Evolutionary conservation across 225 moss, liverwort and hornwort species (phyloP).

Genomic region (Marchantia paleacea): DNA sequence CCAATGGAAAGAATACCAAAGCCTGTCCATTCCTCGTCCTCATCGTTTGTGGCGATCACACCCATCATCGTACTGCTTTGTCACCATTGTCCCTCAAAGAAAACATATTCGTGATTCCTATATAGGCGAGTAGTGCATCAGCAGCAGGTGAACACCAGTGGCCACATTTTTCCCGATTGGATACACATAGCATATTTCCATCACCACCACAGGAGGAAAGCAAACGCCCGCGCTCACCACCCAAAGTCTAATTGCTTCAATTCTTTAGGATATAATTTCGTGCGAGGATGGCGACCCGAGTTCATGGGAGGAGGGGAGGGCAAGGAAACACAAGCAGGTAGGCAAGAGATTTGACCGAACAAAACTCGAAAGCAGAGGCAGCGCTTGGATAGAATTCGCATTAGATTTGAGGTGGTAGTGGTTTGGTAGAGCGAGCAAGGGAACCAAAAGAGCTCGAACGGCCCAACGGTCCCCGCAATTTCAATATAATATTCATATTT

Average conservation of each 20-base stretch:
- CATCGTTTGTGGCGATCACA: too few relatives aligned
- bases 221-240: neutral
- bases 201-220: slow-evolving; percentile 1
- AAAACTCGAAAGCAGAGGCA: too few relatives aligned
- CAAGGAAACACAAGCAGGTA: too few relatives aligned
- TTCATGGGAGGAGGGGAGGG: too few relatives aligned
- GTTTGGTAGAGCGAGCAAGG: neutral
- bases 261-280: too few relatives aligned
- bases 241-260: neutral
- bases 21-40: too few relatives aligned
- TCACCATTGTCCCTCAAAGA: too few relatives aligned
- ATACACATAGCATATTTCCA: neutral
- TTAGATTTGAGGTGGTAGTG: neutral
- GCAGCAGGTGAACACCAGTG: neutral
- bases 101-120: neutral
- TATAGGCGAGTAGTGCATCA: neutral
- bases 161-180: neutral
- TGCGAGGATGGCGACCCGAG: too few relatives aligned
- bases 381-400: too few relatives aligned
- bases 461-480: neutral
- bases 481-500: neutral
- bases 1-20: too few relatives aligned
- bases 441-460: neutral
- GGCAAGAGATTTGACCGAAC: too few relatives aligned
- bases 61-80: too few relatives aligned